Percentiles rank a stretch among this genome's conserved stretches.
These are phyloP conservation scores for Serpula lacrymans DNA, from an alignment of 768 basidiomycete genomes.

Conservation along the genomic window DNA sequence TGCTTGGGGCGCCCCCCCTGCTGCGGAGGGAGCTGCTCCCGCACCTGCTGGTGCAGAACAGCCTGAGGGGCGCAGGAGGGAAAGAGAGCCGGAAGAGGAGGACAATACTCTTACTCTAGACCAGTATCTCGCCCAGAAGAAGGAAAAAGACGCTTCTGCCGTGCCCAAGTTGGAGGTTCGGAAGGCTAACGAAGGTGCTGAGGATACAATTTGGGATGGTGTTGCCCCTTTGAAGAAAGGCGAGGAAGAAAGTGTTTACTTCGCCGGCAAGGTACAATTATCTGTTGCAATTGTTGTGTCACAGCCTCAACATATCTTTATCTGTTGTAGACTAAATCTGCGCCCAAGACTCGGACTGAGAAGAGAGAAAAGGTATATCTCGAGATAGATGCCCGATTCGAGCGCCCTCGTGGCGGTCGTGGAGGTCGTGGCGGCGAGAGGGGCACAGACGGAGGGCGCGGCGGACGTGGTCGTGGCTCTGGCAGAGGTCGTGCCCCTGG, in stretches of 20 bases:
- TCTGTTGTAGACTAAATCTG: conserved; percentile 52
- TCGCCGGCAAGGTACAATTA: conserved; percentile 78
- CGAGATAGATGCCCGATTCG: conserved; percentile 89
- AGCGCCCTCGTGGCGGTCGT: conserved; percentile 70
- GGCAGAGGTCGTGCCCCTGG: conserved; percentile 41
- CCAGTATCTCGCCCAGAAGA: conserved; percentile 84
- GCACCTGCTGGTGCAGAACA: conserved; percentile 26
- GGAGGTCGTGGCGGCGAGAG: conserved; percentile 37
- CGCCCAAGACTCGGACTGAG: conserved; percentile 66
- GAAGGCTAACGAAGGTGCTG: conserved; percentile 78
- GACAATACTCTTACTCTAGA: conserved; percentile 94
- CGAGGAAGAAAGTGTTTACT: conserved; percentile 72
- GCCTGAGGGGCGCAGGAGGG: conserved; percentile 40
- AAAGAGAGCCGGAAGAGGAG: conserved; percentile 76
- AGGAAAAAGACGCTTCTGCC: conserved; percentile 49
- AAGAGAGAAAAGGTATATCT: conserved; percentile 91
- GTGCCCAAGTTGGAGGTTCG: conserved; percentile 77
- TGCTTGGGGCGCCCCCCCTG: conserved; percentile 30
- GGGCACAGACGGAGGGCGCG: conserved; percentile 41
- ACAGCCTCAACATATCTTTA: no score
- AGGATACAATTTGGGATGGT: conserved; percentile 68
- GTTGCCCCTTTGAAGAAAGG: conserved; percentile 61
- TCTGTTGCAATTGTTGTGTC: neutral
- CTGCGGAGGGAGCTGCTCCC: conserved; percentile 27
- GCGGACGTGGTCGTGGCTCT: conserved; percentile 41